Evolutionary conservation across 1,284 basidiomycete genomes (phyloP).

Genomic region (Hypsizygus ulmarius): DNA sequence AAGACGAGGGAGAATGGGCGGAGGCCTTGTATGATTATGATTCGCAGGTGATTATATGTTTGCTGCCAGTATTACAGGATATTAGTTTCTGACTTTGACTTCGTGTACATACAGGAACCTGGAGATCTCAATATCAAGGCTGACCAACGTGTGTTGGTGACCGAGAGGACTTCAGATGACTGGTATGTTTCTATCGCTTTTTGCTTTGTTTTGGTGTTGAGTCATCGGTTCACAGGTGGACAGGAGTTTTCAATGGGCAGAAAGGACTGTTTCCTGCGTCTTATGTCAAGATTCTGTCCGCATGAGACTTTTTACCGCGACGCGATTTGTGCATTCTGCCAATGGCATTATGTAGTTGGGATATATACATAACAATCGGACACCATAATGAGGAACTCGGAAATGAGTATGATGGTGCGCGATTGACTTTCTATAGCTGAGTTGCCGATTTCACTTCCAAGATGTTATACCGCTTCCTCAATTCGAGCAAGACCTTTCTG

Average conservation of each 20-base stretch:
- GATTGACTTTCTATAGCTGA: too few relatives aligned
- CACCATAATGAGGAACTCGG: too few relatives aligned
- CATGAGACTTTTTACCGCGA: too few relatives aligned
- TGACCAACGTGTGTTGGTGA: slow-evolving; percentile 54
- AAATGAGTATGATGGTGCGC: too few relatives aligned
- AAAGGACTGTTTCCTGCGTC: slow-evolving; percentile 71
- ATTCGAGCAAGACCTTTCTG: too few relatives aligned
- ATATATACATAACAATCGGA: too few relatives aligned
- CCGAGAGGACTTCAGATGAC: slow-evolving; percentile 66
- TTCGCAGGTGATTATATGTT: slow-evolving; percentile 48
- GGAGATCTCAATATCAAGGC: slow-evolving; percentile 60
- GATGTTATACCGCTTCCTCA: too few relatives aligned
- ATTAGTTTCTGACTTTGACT: not conserved
- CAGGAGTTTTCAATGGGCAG: slow-evolving; percentile 61
- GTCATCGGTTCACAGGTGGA: slow-evolving; percentile 56
- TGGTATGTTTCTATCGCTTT: slow-evolving; percentile 47
- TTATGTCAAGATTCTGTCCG: slow-evolving; percentile 62
- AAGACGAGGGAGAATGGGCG: slow-evolving; percentile 65
- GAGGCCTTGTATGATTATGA: slow-evolving; percentile 74
- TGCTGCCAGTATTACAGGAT: not conserved
- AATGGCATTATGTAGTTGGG: too few relatives aligned
- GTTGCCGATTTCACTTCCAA: too few relatives aligned
- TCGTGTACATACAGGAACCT: slow-evolving; percentile 51
- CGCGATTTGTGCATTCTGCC: too few relatives aligned
- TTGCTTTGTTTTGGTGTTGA: slow-evolving; percentile 4